These are phyloP conservation scores for Inonotus hispidus DNA, from an alignment of 1,284 basidiomycete genomes.

Conservation along the genomic window DNA sequence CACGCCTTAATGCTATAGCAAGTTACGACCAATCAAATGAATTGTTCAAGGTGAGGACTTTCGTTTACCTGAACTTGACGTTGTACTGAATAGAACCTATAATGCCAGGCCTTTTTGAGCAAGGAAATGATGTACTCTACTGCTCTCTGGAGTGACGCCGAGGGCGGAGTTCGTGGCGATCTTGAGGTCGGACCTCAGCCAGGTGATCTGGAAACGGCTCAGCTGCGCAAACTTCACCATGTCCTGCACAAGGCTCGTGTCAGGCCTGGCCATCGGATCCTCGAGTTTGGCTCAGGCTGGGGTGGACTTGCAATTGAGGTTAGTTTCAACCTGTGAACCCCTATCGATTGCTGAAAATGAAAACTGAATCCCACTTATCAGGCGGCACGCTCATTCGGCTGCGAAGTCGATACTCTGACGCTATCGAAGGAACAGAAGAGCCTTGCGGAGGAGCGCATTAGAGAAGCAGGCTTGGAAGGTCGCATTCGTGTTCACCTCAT, in stretches of 20 bases:
- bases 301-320: conserved; percentile 87
- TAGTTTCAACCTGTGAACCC: conserved; percentile 23
- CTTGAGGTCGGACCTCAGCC: conserved; percentile 42
- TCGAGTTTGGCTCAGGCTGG: conserved; percentile 94
- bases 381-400: conserved; percentile 66
- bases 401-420: conserved; percentile 85
- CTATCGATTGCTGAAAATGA: neutral
- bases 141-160: conserved; percentile 70
- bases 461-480: conserved; percentile 61
- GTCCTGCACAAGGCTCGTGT: conserved; percentile 76
- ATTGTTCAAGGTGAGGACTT: conserved; percentile 55
- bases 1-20: conserved; percentile 79
- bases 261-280: conserved; percentile 68
- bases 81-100: too few relatives aligned
- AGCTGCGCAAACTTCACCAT: conserved; percentile 74
- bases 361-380: conserved; percentile 24
- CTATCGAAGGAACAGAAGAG: conserved; percentile 82
- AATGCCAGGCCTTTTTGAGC: conserved; percentile 68
- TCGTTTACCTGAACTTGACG: conserved; percentile 5
- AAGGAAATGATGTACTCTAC: conserved; percentile 93
- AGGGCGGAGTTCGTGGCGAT: conserved; percentile 69
- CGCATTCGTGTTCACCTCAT: conserved; percentile 79
- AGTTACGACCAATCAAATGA: conserved; percentile 89
- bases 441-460: conserved; percentile 79
- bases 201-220: conserved; percentile 76